These are phyloP conservation scores for Suhomyces bribrorum DNA, from an alignment of 1,139 yeast species.

Conservation along the genomic window DNA sequence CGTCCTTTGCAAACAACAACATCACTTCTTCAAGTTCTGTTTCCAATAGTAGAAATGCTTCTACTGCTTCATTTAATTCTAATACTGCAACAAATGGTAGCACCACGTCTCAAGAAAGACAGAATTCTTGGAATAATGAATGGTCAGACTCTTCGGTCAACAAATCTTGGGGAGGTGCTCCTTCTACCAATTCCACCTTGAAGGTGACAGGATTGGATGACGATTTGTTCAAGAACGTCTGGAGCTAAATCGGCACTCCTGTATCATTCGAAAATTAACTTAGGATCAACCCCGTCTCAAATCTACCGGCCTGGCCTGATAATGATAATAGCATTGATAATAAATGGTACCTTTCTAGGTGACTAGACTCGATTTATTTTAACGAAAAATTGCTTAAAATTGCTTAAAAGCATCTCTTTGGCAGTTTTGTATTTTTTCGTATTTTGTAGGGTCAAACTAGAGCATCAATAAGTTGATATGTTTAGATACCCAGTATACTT, in stretches of 20 bases:
- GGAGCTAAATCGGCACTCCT: conserved; percentile 18
- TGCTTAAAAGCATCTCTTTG: too few relatives aligned
- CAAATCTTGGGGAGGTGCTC: conserved; percentile 10
- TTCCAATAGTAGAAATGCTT: conserved; percentile 5
- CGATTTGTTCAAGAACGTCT: conserved; percentile 46
- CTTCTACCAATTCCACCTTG: conserved; percentile 2
- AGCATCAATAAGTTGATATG: too few relatives aligned
- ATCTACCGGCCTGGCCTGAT: neutral
- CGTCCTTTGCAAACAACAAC: conserved; percentile 1
- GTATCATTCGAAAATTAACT: too few relatives aligned
- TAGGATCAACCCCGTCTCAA: too few relatives aligned
- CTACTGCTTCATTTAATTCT: conserved; percentile 12
- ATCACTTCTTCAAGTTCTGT: conserved; percentile 4
- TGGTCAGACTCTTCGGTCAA: conserved; percentile 32
- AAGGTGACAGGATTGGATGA: conserved; percentile 33
- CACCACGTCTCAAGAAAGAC: conserved; percentile 3
- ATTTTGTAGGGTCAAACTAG: too few relatives aligned
- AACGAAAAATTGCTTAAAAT: too few relatives aligned
- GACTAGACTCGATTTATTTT: too few relatives aligned
- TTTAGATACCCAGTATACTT: too few relatives aligned
- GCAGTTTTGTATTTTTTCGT: too few relatives aligned
- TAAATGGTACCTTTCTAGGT: too few relatives aligned
- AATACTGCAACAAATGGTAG: conserved; percentile 1
- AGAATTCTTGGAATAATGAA: conserved; percentile 35
- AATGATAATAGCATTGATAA: neutral